Evolutionary conservation across 2,329 filamentous ascomycete species (phyloP).

Genomic region (Neofusicoccum laricinum): DNA sequence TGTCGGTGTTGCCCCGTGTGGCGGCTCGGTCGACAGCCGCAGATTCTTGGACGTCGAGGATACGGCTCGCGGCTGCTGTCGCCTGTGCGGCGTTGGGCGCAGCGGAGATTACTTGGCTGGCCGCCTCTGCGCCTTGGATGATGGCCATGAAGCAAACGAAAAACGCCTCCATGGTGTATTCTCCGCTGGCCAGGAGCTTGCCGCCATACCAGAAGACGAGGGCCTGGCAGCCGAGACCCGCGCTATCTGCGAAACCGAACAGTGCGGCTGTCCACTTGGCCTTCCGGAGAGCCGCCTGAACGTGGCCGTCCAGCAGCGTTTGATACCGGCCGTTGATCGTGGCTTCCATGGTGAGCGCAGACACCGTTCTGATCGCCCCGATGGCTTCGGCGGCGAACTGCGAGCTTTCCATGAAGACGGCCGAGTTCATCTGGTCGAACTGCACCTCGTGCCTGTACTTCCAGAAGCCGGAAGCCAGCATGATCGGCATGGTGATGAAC

Average conservation of each 20-base stretch:
- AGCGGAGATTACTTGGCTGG: constrained; percentile 83
- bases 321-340: constrained; percentile 47
- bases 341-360: constrained; percentile 77
- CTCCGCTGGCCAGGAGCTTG: constrained; percentile 64
- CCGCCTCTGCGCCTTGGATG: constrained; percentile 83
- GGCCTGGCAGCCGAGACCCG: constrained; percentile 72
- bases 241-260: constrained; percentile 77
- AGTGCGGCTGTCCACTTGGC: constrained; percentile 42
- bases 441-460: background rate
- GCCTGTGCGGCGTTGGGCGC: constrained; percentile 94
- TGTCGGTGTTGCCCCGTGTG: constrained; percentile 80
- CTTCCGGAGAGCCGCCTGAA: constrained; percentile 59
- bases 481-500: constrained; percentile 66
- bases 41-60: constrained; percentile 63
- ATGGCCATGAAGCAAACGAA: constrained; percentile 82
- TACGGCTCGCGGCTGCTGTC: constrained; percentile 66
- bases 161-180: constrained; percentile 80
- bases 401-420: constrained; percentile 75
- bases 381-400: constrained; percentile 87
- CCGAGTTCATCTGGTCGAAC: constrained; percentile 24
- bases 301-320: constrained; percentile 34
- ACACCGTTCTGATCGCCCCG: constrained; percentile 84
- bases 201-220: constrained; percentile 93
- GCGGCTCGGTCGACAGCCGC: constrained; percentile 69
- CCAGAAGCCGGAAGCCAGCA: constrained; percentile 46